Percentiles rank a stretch among this genome's conserved stretches.
Conservation (phyloP, 768 basidiomycete species). For the Suillus weaverae region DNA sequence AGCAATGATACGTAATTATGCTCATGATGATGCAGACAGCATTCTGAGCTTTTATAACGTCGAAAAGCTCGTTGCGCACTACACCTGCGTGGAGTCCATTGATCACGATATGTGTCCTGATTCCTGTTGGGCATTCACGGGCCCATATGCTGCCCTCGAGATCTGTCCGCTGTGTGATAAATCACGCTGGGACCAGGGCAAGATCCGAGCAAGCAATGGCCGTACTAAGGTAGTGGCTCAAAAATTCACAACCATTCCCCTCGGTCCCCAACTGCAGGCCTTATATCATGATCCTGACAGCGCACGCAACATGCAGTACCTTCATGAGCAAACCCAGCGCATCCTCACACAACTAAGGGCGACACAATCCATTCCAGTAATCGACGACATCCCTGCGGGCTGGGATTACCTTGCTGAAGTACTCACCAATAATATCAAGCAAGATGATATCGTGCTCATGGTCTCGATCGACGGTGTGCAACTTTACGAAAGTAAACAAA, state of each 20-base stretch:
- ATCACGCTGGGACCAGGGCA: too few species aligned
- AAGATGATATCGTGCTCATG: too few species aligned
- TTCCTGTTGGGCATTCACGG: background rate
- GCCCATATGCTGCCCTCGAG: background rate
- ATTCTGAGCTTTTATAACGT: background rate
- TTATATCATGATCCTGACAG: slow-evolving; percentile 25
- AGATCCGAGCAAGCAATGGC: too few species aligned
- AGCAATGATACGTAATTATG: background rate
- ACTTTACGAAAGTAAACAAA: too few species aligned
- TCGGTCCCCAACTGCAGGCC: slow-evolving; percentile 46
- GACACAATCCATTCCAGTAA: too few species aligned
- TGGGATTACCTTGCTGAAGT: too few species aligned
- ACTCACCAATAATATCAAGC: too few species aligned
- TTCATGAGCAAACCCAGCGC: slow-evolving; percentile 7
- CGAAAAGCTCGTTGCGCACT: background rate
- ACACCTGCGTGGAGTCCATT: background rate
- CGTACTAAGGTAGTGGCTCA: too few species aligned
- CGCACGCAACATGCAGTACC: slow-evolving; percentile 30
- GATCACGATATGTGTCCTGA: background rate
- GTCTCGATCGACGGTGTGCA: too few species aligned
- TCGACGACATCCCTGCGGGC: too few species aligned
- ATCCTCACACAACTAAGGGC: too few species aligned
- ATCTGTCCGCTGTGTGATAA: background rate
- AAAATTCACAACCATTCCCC: slow-evolving; percentile 29
- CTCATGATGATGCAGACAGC: background rate